Evolutionary conservation across 148 eudicot genomes (phyloP), one percentile per base, ranked within the genome.

Genomic region (Camellia lanceoleosa): DNA sequence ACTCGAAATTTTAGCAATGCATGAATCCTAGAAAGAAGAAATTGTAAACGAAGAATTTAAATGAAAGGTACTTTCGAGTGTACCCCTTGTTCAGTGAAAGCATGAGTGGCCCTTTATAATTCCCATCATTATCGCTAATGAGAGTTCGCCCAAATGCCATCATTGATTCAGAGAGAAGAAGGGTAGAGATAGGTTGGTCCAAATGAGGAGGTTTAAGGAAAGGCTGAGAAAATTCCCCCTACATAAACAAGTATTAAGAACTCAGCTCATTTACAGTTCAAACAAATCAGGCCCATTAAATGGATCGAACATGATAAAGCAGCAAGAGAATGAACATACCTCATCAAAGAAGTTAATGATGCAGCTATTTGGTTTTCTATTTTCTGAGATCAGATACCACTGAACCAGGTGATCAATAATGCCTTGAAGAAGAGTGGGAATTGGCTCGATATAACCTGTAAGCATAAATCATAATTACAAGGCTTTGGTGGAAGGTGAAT

Each of bases 221-320:
- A 71, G 99, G 99, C 83, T 93, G 99, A 23, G 98, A 96, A 78
- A 86, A 91, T 72, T 96, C 99, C 64, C 91, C 97, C 99, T 96
- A 38, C 83, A 90, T 60, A 82, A 58, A 46, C n/a, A 78, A 54
- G 42, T 18, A 30, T 0, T 46, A 51, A 52, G 18, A 41, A 11
- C 68, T 72, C 47, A 74, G 30, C 69, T n/a, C 61, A 30, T n/a
- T 59, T 9, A 42, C 42, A 2, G 23, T 19, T 44, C 56, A 67
- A 12, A 41, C 9, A 65, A 73, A 43, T 14, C 55, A 54, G 60
- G 75, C 75, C 20, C 18, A 5, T 72, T 12, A 52, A 52, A 72
- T 72, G 10, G 43, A 72, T 72, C 52, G 0, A 51, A 12, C n/a
- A 55, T 4, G 23, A 10, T 41, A 12, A 75, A 23, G 75, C 52